Base-by-base conservation (phyloP, 495 filamentous ascomycete species). In the Penicillium flavigenum region DNA sequence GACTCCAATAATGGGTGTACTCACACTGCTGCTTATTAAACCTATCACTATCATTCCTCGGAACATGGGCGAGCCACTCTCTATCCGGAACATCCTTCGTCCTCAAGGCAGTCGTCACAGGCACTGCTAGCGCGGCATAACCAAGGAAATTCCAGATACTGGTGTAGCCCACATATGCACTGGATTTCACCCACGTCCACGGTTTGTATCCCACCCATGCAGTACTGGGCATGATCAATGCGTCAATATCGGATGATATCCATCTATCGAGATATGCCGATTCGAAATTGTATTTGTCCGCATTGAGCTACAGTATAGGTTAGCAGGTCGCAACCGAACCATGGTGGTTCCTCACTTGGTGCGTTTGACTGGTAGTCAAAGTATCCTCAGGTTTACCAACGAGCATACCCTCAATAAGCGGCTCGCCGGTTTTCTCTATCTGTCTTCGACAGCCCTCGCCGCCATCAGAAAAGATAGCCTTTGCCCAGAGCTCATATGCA, bases 131-230 rank as follows among this genome's bases (percentile, higher is more conserved):
- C 17, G 75, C 79, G 0, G 84, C 86, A 66, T 88, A 89, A 51
- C 88, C 82, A 1, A 89, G 65, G 16, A 89, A 56, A 60, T 91
- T 90, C 84, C 84, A 91, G 57, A 88, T 79, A 16, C 73, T 70
- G 0, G 85, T 88, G 56, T 89, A 90, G 1, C 79, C 78, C 72
- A 85, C 82, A 61, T 84, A 88, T 19, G 77, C 78, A 10, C 72
- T 72, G 5, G 79, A 83, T 20, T 79, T 75, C 8, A 84, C 70
- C 75, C 73, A 76, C 0, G 69, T 71, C 62, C 71, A 70, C 4
- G 80, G 69, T 63, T 75, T 54, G 74, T 81, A 60, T 76, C 84
- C 47, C 59, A 81, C 57, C 86, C 81, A 58, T 67, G 85, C 32
- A 51, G 78, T 54, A 60, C 80, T 53, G 76, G 86, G 72, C 77